Evolutionary conservation across 257 asterid species (phyloP).

Genomic region (Lantana camara): DNA sequence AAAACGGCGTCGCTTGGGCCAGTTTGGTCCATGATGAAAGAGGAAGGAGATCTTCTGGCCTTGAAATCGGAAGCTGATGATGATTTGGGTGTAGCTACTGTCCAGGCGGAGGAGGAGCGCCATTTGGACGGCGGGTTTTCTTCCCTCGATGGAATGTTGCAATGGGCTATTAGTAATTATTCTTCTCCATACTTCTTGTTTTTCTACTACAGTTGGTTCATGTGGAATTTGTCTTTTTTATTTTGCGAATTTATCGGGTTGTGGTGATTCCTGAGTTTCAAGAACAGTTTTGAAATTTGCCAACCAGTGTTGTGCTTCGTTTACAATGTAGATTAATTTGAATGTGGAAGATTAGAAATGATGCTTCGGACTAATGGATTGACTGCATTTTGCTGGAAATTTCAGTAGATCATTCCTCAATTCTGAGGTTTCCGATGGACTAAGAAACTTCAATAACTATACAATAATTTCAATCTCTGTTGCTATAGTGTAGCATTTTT

Average conservation of each 20-base stretch:
- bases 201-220: neutral
- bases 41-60: slow-evolving; percentile 49
- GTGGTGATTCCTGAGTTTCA: slow-evolving; percentile 10
- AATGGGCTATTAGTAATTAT: slow-evolving; percentile 81
- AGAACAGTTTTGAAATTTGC: neutral
- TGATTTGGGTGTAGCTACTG: slow-evolving; percentile 25
- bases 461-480: neutral
- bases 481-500: neutral
- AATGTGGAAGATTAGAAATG: neutral
- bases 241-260: slow-evolving; percentile 1
- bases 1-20: slow-evolving; percentile 46
- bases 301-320: neutral
- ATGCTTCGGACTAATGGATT: neutral
- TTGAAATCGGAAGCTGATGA: slow-evolving; percentile 30
- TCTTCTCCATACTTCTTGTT: neutral
- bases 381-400: slow-evolving; percentile 3
- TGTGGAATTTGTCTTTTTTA: neutral
- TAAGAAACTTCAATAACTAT: neutral
- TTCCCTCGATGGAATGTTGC: slow-evolving; percentile 84
- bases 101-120: slow-evolving; percentile 36
- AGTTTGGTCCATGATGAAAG: slow-evolving; percentile 53
- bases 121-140: slow-evolving; percentile 82
- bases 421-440: slow-evolving; percentile 1
- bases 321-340: neutral
- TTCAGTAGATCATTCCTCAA: neutral